Conservation (phyloP, 139 green algal species). For the Micromonas pusilla region DNA sequence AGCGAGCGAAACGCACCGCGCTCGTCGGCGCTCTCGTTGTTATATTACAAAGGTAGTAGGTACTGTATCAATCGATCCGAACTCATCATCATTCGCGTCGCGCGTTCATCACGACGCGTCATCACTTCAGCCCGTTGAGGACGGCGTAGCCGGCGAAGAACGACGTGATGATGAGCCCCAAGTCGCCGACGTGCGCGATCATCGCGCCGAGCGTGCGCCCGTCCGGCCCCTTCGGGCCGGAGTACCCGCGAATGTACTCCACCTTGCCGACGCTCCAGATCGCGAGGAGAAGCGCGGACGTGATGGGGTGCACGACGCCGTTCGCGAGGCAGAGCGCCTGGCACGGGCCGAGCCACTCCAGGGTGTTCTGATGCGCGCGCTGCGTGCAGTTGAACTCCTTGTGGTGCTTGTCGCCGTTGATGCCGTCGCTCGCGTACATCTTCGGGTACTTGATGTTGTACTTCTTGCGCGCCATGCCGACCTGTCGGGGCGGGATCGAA, state of each 20-base stretch:
- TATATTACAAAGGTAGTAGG: no score
- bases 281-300: background rate
- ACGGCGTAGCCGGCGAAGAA: background rate
- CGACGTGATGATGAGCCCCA: background rate
- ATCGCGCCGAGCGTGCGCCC: background rate
- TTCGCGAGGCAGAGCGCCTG: constrained; percentile 20
- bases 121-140: background rate
- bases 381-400: constrained; percentile 44
- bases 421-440: constrained; percentile 1
- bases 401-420: background rate
- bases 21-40: no score
- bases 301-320: constrained; percentile 20
- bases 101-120: no score
- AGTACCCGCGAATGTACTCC: constrained; percentile 6
- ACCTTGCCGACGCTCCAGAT: constrained; percentile 12
- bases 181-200: background rate
- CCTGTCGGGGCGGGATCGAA: background rate
- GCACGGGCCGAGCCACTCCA: constrained; percentile 35
- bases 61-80: no score
- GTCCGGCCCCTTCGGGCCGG: background rate
- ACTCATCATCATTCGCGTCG: no score
- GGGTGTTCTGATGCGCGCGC: constrained; percentile 44
- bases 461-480: constrained; percentile 19
- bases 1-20: no score
- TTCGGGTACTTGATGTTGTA: constrained; percentile 23